phyloP scores from a whole-genome alignment of 2,329 filamentous ascomycete species.

The Penicillium sp. region DNA sequence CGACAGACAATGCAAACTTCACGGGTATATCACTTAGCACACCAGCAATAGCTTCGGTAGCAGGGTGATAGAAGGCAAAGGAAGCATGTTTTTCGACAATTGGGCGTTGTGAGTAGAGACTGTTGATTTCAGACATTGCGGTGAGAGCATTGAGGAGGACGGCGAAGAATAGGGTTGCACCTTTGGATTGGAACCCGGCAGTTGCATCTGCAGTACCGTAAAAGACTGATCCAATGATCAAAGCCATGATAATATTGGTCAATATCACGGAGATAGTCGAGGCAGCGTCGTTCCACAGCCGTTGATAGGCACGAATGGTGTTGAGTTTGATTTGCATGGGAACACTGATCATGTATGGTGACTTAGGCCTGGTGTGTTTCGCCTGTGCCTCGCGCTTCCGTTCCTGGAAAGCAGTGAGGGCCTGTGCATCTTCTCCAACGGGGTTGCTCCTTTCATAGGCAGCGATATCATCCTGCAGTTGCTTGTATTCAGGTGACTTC shows the following conservation, averaged over 20 bases:
- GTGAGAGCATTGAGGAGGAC: constrained; percentile 80
- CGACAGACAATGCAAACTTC: constrained; percentile 66
- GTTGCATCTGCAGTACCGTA: constrained; percentile 66
- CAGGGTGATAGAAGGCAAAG: constrained; percentile 31
- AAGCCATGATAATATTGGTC: constrained; percentile 67
- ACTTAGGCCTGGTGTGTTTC: constrained; percentile 55
- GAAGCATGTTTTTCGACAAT: constrained; percentile 32
- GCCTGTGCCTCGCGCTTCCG: constrained; percentile 39
- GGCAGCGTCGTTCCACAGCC: constrained; percentile 69
- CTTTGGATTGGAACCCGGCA: constrained; percentile 68
- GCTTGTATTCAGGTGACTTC: constrained; percentile 47
- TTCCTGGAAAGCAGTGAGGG: constrained; percentile 29
- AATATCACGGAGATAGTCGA: constrained; percentile 61
- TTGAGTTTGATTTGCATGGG: constrained; percentile 69
- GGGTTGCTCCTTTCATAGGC: constrained; percentile 39
- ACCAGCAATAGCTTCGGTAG: constrained; percentile 16
- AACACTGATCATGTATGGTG: constrained; percentile 77
- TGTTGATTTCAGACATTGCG: constrained; percentile 39
- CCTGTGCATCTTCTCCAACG: constrained; percentile 30
- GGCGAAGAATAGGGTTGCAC: constrained; percentile 78
- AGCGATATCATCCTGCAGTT: constrained; percentile 40
- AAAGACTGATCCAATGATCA: constrained; percentile 76
- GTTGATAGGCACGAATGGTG: constrained; percentile 71
- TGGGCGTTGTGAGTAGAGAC: constrained; percentile 32
- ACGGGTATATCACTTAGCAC: constrained; percentile 56